Base-by-base conservation (phyloP, 2,329 filamentous ascomycete genomes). In the Cladophialophora psammophila region DNA sequence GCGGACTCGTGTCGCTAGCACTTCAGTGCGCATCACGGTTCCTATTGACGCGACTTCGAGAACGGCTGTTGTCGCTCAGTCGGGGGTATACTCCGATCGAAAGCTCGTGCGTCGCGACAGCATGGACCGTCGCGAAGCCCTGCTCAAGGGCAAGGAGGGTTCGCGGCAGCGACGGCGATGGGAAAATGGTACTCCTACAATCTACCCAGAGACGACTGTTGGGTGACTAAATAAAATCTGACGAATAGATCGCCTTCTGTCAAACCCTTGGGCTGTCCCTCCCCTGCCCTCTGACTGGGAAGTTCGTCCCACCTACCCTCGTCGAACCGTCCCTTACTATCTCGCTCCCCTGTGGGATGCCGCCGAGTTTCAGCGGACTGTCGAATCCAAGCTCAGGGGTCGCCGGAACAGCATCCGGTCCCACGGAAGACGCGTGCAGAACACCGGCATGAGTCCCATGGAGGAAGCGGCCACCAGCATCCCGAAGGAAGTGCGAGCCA, bases 141-240 rank as follows among this genome's bases (percentile, higher is more conserved):
- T 96, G 60, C 83, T 95, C 36, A 96, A 93, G 81, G 94, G 94
- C 64, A 96, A 96, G 73, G 93, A 97, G 78, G 94, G 94, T 38
- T 94, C 88, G 74, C 87, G 94, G 40, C 89, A 94, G 74, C 86
- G 94, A 58, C 90, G 94, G 74, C 86, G 94, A 64, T 98, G 94
- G 93, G 95, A 99, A 83, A 99, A 98, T 79, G 92, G 93, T 96
- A 85, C 71, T 80, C 75, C 18, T 18, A 53, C 69, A 42, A 42
- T 66, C 26, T 34, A 26, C 35, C 50, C 60, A 13, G 36, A 40
- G 56, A 38, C 52, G 18, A 61, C 42, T 53, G 42, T 12, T 38
- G n/a, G 40, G 26, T 38, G 48, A 40, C 61, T 65, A 63, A 71
- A 52, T 40, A 32, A 20, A 40, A 13, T 65, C 31, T 31, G n/a